These are phyloP conservation scores for Verticillium zaregamsianum DNA, from an alignment of 2,329 filamentous ascomycete species.

Conservation along the genomic window DNA sequence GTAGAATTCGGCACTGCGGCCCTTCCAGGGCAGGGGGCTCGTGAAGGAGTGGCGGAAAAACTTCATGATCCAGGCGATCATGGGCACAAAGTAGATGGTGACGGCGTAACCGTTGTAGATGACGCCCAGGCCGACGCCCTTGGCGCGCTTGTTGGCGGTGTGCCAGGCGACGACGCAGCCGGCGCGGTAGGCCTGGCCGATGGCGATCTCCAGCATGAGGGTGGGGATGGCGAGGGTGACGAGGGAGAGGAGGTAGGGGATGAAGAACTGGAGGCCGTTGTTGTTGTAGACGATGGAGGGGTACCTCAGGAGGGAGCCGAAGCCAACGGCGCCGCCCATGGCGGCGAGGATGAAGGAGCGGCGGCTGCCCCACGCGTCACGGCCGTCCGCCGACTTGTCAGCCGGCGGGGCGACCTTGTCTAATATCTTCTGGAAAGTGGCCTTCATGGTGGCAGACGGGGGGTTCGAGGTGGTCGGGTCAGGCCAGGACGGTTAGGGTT, in stretches of 20 bases:
- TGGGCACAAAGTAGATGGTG: conserved; percentile 50
- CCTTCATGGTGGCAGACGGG: conserved; percentile 1
- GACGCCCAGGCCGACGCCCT: conserved; percentile 46
- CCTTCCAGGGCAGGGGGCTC: conserved; percentile 47
- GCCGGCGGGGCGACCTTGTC: conserved; percentile 17
- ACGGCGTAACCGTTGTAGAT: conserved; percentile 47
- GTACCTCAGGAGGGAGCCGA: conserved; percentile 50
- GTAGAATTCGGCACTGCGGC: conserved; percentile 38
- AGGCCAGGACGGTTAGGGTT: neutral
- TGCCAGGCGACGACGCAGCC: conserved; percentile 47
- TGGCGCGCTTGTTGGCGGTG: conserved; percentile 43
- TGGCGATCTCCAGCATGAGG: conserved; percentile 55
- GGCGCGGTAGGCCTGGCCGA: conserved; percentile 58
- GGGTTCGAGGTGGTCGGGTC: neutral
- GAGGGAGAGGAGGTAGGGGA: conserved; percentile 48
- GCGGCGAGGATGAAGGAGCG: conserved; percentile 43
- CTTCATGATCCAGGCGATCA: conserved; percentile 50
- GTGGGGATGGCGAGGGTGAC: conserved; percentile 49
- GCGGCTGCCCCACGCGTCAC: conserved; percentile 43
- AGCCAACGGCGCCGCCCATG: conserved; percentile 49
- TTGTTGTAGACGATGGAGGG: conserved; percentile 54
- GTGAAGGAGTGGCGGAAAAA: conserved; percentile 50
- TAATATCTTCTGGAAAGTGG: conserved; percentile 8
- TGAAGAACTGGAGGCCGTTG: conserved; percentile 52
- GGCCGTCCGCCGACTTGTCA: conserved; percentile 19